These are phyloP conservation scores for Vigna reflexopilosa DNA, from an alignment of 306 rosid species.

Conservation along the genomic window DNA sequence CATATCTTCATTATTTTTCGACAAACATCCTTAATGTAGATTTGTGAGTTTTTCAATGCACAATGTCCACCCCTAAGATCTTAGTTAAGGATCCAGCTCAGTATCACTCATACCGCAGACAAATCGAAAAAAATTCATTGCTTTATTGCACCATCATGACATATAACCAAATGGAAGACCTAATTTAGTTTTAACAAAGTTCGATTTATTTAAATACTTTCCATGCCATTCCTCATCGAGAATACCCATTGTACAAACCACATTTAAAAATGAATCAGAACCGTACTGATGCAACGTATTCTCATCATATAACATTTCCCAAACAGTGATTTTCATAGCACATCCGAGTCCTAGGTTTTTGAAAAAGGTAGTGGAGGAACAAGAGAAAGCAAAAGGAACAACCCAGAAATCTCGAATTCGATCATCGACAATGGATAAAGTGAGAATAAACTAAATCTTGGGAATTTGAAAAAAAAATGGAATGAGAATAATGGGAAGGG, in stretches of 20 bases:
- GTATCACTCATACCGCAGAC: no score
- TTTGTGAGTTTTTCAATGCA: no score
- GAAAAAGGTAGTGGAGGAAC: background rate
- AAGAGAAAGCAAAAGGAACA: background rate
- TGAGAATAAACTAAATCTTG: background rate
- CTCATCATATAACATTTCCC: background rate
- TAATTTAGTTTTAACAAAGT: conserved; percentile 9
- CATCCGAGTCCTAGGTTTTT: conserved; percentile 17
- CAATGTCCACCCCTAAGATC: no score
- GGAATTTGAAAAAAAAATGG: background rate
- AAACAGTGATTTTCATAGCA: background rate
- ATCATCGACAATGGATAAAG: conserved; percentile 14
- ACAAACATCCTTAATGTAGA: no score
- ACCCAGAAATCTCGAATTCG: background rate
- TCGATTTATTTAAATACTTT: background rate
- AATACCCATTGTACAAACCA: background rate
- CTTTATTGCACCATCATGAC: background rate
- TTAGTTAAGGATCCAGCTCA: no score
- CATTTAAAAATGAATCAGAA: background rate
- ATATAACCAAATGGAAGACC: conserved; percentile 24
- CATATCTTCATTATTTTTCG: no score
- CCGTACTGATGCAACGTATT: background rate
- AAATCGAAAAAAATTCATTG: conserved; percentile 3
- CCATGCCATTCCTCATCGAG: background rate
- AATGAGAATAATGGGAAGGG: background rate